Percentiles rank a stretch among this genome's conserved stretches.
phyloP scores from a whole-genome alignment of 2,329 filamentous ascomycete species.

The Tolypocladium inflatum region DNA sequence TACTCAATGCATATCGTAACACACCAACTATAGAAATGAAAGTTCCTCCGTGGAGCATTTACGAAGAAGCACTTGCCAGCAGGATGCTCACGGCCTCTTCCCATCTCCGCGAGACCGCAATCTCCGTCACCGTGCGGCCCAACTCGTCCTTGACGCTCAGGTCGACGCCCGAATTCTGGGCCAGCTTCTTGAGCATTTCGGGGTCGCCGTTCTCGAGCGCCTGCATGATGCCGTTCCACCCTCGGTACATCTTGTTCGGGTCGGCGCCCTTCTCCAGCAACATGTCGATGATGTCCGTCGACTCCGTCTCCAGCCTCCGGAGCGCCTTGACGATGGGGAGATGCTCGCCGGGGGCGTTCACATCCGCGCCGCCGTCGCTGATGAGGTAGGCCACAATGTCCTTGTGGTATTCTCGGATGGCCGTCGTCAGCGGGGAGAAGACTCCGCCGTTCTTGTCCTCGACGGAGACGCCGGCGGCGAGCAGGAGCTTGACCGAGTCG shows the following conservation, averaged over 20 bases:
- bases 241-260: conserved; percentile 57
- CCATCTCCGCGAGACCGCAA: conserved; percentile 49
- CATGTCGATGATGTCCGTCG: conserved; percentile 52
- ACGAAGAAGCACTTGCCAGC: conserved; percentile 21
- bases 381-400: conserved; percentile 54
- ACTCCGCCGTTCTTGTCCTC: conserved; percentile 66
- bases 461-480: conserved; percentile 55
- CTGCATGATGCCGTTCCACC: conserved; percentile 57
- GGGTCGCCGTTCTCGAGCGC: conserved; percentile 55
- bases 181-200: conserved; percentile 41
- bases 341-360: conserved; percentile 61
- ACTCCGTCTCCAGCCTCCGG: conserved; percentile 43
- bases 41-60: neutral
- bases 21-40: neutral
- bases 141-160: conserved; percentile 43
- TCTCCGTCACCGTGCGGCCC: conserved; percentile 44
- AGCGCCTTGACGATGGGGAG: conserved; percentile 62
- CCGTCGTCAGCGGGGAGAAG: conserved; percentile 59
- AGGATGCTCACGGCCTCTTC: conserved; percentile 44
- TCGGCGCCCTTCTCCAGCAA: conserved; percentile 55
- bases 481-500: conserved; percentile 55
- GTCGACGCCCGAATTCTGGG: conserved; percentile 39
- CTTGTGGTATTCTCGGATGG: conserved; percentile 52
- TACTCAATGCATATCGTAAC: neutral
- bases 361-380: conserved; percentile 51